Conservation (phyloP, 768 basidiomycete species). For the Terana coerulea region DNA sequence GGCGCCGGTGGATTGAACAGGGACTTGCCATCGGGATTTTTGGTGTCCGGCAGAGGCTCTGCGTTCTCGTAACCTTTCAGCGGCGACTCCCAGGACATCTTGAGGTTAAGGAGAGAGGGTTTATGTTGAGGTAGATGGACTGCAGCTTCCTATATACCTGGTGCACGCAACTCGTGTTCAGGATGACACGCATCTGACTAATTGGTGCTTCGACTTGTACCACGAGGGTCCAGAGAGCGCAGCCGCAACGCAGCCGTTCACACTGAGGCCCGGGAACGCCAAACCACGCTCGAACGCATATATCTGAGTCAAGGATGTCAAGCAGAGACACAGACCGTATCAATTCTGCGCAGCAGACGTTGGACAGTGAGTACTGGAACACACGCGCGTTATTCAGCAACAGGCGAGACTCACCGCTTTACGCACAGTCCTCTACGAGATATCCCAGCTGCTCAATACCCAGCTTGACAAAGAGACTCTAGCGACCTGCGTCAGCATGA, state of each 20-base stretch:
- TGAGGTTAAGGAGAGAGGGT: neutral
- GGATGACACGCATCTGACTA: constrained; percentile 1
- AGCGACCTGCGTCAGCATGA: constrained; percentile 89
- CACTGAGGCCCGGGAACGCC: neutral
- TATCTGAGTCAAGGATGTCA: constrained; percentile 6
- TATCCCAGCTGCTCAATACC: constrained; percentile 85
- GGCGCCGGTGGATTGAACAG: constrained; percentile 43
- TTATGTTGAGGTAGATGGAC: neutral
- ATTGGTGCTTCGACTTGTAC: neutral
- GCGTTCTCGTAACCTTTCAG: constrained; percentile 26
- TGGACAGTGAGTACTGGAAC: constrained; percentile 47
- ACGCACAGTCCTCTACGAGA: constrained; percentile 72
- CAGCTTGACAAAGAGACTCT: constrained; percentile 87
- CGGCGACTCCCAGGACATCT: constrained; percentile 19
- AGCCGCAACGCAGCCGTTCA: too few species aligned
- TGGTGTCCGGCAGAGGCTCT: constrained; percentile 31
- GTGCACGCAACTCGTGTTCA: neutral
- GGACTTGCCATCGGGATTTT: constrained; percentile 57
- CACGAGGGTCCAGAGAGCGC: neutral
- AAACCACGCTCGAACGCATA: neutral
- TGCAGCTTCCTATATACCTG: neutral
- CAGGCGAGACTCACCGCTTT: neutral
- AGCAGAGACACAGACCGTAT: constrained; percentile 43
- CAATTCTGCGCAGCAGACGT: constrained; percentile 62
- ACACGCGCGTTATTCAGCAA: neutral